Evolutionary conservation across 805 yeast genomes (phyloP).

Genomic region (Dipodascus geniculatus): DNA sequence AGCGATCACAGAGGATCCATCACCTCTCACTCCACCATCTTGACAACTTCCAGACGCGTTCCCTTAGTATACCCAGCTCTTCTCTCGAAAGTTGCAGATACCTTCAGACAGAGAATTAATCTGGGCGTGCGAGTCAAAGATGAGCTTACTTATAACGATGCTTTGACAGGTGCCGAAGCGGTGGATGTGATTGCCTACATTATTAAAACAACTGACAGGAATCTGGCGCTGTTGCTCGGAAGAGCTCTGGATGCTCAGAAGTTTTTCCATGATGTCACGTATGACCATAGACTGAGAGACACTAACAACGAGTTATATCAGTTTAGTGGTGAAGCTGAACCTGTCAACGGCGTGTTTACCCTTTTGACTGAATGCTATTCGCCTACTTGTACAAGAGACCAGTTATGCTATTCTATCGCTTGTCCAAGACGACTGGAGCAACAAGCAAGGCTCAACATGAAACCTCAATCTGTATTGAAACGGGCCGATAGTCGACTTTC

Average conservation of each 20-base stretch:
- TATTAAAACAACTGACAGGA: slow-evolving; percentile 82
- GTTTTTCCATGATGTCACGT: slow-evolving; percentile 89
- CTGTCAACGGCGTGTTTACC: slow-evolving; percentile 86
- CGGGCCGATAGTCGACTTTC: slow-evolving; percentile 63
- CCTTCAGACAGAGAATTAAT: slow-evolving; percentile 57
- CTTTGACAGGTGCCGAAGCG: slow-evolving; percentile 90
- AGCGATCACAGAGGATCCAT: slow-evolving; percentile 6
- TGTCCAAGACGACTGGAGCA: slow-evolving; percentile 95
- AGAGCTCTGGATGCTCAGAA: slow-evolving; percentile 90
- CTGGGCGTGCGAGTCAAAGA: slow-evolving; percentile 76
- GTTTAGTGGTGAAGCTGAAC: slow-evolving; percentile 29
- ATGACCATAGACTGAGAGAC: slow-evolving; percentile 86
- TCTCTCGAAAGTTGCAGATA: slow-evolving; percentile 70
- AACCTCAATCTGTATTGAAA: slow-evolving; percentile 74
- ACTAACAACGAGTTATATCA: slow-evolving; percentile 80
- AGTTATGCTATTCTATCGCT: slow-evolving; percentile 85
- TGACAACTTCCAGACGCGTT: slow-evolving; percentile 36
- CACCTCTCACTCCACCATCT: slow-evolving; percentile 29
- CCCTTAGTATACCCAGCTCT: slow-evolving; percentile 86
- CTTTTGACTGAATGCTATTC: slow-evolving; percentile 90
- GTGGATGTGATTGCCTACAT: slow-evolving; percentile 82
- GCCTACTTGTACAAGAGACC: slow-evolving; percentile 86
- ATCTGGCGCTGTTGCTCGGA: slow-evolving; percentile 78
- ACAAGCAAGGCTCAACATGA: slow-evolving; percentile 82
- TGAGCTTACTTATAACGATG: slow-evolving; percentile 82